A percentile compares a stretch with the other conserved stretches of the same genome.
Conservation (phyloP, 768 basidiomycete genomes). For the Tricholoma sp. region DNA sequence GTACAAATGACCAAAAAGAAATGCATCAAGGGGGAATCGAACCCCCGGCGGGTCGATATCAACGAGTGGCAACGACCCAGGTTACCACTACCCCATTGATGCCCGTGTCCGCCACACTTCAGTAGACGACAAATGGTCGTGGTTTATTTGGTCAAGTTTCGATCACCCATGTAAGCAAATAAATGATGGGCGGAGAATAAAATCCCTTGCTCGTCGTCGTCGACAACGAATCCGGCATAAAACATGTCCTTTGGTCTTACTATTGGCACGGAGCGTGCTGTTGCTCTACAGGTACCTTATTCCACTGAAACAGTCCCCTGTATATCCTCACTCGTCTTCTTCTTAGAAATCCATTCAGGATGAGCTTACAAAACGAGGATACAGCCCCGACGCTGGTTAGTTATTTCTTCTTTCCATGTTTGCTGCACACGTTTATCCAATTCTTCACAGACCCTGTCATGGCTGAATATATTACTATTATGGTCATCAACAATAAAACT, state of each 20-base stretch:
- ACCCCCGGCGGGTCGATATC: constrained; percentile 74
- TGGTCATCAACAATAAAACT: constrained; percentile 92
- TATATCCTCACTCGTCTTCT: constrained; percentile 4
- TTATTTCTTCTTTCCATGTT: constrained; percentile 16
- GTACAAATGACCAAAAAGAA: no score
- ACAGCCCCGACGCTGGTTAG: constrained; percentile 72
- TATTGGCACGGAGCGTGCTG: constrained; percentile 75
- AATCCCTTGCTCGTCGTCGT: constrained; percentile 22
- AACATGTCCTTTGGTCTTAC: constrained; percentile 72
- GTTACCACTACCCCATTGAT: no score
- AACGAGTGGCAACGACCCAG: no score
- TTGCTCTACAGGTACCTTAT: constrained; percentile 53
- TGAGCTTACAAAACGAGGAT: constrained; percentile 72
- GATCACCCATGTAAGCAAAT: background rate
- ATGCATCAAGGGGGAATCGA: constrained; percentile 83
- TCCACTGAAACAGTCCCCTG: constrained; percentile 9
- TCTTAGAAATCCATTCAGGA: constrained; percentile 70
- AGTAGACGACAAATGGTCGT: background rate
- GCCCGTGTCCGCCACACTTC: no score
- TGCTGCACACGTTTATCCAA: background rate
- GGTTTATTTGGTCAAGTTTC: background rate
- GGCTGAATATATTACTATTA: constrained; percentile 93
- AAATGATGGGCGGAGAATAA: constrained; percentile 24
- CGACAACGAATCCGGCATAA: constrained; percentile 13
- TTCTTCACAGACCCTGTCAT: constrained; percentile 70